Evolutionary conservation across 805 yeast genomes (phyloP), one percentile per base, ranked within the genome.

Genomic region (Wickerhamiella alocasiicola): DNA sequence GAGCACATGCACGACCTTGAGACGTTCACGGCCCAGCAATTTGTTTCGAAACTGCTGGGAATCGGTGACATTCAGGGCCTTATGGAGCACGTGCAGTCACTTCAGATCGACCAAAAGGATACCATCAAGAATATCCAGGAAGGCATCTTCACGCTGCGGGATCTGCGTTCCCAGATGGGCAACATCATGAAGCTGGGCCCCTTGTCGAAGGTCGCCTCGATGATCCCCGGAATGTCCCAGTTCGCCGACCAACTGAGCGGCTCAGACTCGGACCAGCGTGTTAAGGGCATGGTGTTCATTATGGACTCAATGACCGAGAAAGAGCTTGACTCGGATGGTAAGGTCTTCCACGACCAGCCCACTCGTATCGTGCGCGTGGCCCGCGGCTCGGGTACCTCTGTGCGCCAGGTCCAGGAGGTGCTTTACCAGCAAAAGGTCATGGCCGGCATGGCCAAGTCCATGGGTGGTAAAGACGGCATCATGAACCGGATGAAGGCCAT

Each of bases 121-220:
- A 64, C 67, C 17, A 78, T 91, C 13, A 91, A 88, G 62, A 84
- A 91, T 62, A 73, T 88, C 58, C 85, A 83, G 61, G 91, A 91
- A 56, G 98, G 98, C 44, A 85, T 82, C 52, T 88, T 88, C 62
- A 85, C 97, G 1, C 66, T 88, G 42, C 69, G 83, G 46, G 97
- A 91, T 61, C 74, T 88, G 63, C 87, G 91, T 54, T 81, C 88
- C 41, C 97, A 91, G 61, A 81, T 88, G 93, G 80, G 81, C 59
- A 88, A 87, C 50, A 81, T 91, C 52, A 68, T 88, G 73, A 91
- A 91, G 60, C 83, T 91, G 94, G 98, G 98, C 2, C 96, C 97
- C 3, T 64, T 88, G 41, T 78, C 94, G 18, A 87, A 91, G 57
- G 83, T 88, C 47, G 95, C 96, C 2, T 74, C 80, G 41, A 88